These are phyloP conservation scores for Mikania micrantha DNA, from an alignment of 129 eudicot genomes.

Conservation along the genomic window DNA sequence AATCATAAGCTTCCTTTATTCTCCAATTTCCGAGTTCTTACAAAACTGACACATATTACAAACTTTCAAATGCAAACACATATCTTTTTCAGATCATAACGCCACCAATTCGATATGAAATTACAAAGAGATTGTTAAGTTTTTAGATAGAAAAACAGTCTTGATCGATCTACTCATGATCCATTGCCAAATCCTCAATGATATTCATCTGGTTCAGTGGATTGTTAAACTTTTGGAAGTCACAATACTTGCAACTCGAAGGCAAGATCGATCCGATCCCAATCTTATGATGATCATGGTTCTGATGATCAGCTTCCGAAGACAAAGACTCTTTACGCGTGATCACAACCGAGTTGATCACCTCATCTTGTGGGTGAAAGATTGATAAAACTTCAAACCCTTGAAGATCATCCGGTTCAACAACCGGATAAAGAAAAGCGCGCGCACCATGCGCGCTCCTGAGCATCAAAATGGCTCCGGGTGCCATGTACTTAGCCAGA, in stretches of 20 bases:
- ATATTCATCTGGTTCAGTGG: conserved; percentile 46
- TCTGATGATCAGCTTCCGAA: conserved; percentile 7
- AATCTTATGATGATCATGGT: conserved; percentile 33
- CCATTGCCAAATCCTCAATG: conserved; percentile 61
- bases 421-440: conserved; percentile 80
- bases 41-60: conserved; percentile 10
- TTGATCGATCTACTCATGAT: conserved; percentile 39
- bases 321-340: conserved; percentile 40
- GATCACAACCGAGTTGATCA: conserved; percentile 79
- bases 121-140: conserved; percentile 1
- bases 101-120: neutral
- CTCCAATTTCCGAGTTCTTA: conserved; percentile 6
- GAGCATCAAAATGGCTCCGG: conserved; percentile 64
- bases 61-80: conserved; percentile 10
- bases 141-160: neutral
- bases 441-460: conserved; percentile 95
- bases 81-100: conserved; percentile 3
- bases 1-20: conserved; percentile 1
- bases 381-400: conserved; percentile 85
- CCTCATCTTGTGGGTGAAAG: conserved; percentile 84
- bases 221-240: conserved; percentile 39
- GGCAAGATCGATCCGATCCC: conserved; percentile 30
- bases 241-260: conserved; percentile 60
- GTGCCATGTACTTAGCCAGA: conserved; percentile 62
- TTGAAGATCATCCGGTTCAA: conserved; percentile 57